Base-by-base conservation (phyloP, 169 alveolate genomes). In the Plasmodium coatneyi region DNA sequence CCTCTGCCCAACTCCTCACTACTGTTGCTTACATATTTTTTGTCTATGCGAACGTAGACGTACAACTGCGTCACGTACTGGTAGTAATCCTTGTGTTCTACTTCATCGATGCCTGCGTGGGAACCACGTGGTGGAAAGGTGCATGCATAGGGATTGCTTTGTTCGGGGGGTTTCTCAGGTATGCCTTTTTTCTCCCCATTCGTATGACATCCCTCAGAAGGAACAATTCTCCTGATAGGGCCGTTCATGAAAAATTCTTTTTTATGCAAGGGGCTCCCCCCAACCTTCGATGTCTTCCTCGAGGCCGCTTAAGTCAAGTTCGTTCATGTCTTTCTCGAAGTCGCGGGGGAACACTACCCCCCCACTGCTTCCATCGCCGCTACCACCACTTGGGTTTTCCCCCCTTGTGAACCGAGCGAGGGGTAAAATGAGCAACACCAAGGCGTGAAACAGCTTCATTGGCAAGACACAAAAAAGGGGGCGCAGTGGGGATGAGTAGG, bases 321-420 rank as follows among this genome's bases (percentile, higher is more conserved):
- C 93, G 43, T 60, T 86, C 71, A 87, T 87, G 43, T 87, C 93
- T 41, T 87, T 87, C 14, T 71, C 74, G n/a, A 87, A 87, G 52
- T 87, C 93, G 5, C 89, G 86, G 12, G 79, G 19, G 80, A 49
- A 6, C 43, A 14, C 60, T 3, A 14, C 54, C n/a, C 54, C 54
- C 54, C 54, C 54, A 12, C n/a, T 10, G 54, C n/a, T 5, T 10
- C 54, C 60, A 54, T 5, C 39, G 0, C 52, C 52, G 28, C 39
- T 36, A 9, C 30, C 89, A 28, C 66, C 71, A 76, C 46, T 16
- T 41, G 74, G 14, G 28, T 2, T 10, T 19, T 56, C 30, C 0
- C 32, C 71, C 30, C 43, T 34, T 9, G 22, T 16, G n/a, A 60
- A 3, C 30, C 12, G 66, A 5, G 52, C 46, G 19, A 56, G 89